A percentile compares a stretch with the other conserved stretches of the same genome.
Conservation (phyloP, 495 filamentous ascomycete genomes). For the Neurospora tetrasperma region DNA sequence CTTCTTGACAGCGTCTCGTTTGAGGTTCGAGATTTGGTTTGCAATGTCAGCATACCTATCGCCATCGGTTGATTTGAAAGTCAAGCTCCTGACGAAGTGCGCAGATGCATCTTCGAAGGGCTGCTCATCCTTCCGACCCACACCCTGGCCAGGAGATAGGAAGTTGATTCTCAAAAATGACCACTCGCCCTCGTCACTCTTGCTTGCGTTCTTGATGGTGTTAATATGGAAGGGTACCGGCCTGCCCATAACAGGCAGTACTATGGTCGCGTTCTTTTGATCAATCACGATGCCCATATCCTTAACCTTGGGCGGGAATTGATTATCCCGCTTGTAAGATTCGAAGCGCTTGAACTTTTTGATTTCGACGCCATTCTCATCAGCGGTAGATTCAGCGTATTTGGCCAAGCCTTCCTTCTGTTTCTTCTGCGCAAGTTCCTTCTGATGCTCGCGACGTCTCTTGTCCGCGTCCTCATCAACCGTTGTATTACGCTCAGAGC, state of each 20-base stretch:
- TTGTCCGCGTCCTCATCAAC: constrained; percentile 85
- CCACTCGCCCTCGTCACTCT: constrained; percentile 88
- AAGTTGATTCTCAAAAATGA: constrained; percentile 95
- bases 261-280: constrained; percentile 75
- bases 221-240: constrained; percentile 99
- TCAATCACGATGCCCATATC: constrained; percentile 86
- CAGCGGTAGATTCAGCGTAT: constrained; percentile 70
- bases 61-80: constrained; percentile 81
- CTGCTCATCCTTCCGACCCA: constrained; percentile 95
- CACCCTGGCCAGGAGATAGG: constrained; percentile 91
- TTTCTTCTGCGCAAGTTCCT: constrained; percentile 77
- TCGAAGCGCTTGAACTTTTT: constrained; percentile 99
- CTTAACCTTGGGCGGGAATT: constrained; percentile 71
- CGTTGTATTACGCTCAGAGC: constrained; percentile 77
- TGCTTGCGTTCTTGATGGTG: constrained; percentile 96
- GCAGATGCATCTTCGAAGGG: constrained; percentile 95
- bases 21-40: constrained; percentile 83
- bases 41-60: constrained; percentile 81
- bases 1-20: constrained; percentile 76
- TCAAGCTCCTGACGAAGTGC: constrained; percentile 91
- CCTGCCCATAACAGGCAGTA: constrained; percentile 93
- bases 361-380: constrained; percentile 78
- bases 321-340: constrained; percentile 97
- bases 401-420: constrained; percentile 75
- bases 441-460: constrained; percentile 83